These are phyloP conservation scores for Nicotiana tomentosiformis DNA, from an alignment of 257 asterid genomes.

Conservation along the genomic window DNA sequence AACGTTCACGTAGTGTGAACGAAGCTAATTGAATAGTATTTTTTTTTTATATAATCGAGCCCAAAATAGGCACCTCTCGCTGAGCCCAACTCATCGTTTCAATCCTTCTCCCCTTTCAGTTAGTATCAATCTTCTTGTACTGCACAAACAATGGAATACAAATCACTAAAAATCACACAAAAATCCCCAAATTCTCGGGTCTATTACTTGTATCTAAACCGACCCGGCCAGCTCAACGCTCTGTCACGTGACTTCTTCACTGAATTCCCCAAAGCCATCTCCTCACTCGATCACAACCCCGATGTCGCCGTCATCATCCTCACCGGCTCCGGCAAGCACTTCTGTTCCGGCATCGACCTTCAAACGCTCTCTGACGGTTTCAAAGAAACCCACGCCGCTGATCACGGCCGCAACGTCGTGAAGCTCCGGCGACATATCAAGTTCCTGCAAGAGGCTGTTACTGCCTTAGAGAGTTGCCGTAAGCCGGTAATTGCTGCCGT, in stretches of 20 bases:
- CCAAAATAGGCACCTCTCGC: background rate
- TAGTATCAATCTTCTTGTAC: background rate
- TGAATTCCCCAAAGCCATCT: slow-evolving; percentile 75
- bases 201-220: slow-evolving; percentile 40
- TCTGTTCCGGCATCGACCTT: slow-evolving; percentile 84
- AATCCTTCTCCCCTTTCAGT: background rate
- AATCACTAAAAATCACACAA: slow-evolving; percentile 37
- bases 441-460: slow-evolving; percentile 52
- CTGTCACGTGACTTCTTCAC: slow-evolving; percentile 60
- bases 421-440: slow-evolving; percentile 55
- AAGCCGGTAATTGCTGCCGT: slow-evolving; percentile 80
- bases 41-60: too few relatives aligned
- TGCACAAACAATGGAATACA: slow-evolving; percentile 30
- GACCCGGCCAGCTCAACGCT: slow-evolving; percentile 64
- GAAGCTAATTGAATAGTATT: too few relatives aligned
- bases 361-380: slow-evolving; percentile 20
- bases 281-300: slow-evolving; percentile 61
- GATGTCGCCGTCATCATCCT: slow-evolving; percentile 52
- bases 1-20: too few relatives aligned
- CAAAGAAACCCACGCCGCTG: slow-evolving; percentile 10
- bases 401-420: slow-evolving; percentile 54
- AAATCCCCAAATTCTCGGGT: slow-evolving; percentile 44
- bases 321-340: slow-evolving; percentile 64
- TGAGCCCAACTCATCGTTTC: background rate
- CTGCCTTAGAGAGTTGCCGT: slow-evolving; percentile 78